Percentiles rank a stretch among this genome's conserved stretches.
Conservation (phyloP, 1,284 basidiomycete genomes). For the Xanthoconium separans region DNA sequence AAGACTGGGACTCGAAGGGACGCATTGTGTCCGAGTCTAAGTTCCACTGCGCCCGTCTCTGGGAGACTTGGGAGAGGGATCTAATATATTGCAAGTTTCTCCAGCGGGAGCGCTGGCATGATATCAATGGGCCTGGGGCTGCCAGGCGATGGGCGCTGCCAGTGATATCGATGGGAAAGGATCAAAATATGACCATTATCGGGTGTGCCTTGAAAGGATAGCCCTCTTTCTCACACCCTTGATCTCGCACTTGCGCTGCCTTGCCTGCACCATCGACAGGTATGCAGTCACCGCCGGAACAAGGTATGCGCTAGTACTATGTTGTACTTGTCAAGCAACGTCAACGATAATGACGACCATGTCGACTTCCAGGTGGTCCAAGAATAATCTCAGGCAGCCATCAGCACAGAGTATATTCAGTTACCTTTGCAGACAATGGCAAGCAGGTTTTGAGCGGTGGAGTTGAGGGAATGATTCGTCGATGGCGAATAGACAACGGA, state of each 20-base stretch:
- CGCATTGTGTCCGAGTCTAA: too few species aligned
- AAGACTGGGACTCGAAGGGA: too few species aligned
- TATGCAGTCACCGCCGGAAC: not conserved
- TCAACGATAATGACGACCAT: not conserved
- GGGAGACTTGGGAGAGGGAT: too few species aligned
- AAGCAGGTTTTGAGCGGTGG: not conserved
- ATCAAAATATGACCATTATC: not conserved
- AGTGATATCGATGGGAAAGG: not conserved
- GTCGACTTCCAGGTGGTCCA: not conserved
- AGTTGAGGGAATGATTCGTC: not conserved
- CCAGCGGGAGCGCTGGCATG: too few species aligned
- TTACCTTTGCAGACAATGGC: constrained; percentile 2
- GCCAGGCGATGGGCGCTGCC: too few species aligned
- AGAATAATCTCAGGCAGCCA: not conserved
- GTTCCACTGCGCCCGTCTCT: too few species aligned
- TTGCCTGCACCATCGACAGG: not conserved
- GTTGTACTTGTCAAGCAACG: too few species aligned
- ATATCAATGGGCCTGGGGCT: too few species aligned
- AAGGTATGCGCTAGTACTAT: not conserved
- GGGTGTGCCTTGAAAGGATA: not conserved
- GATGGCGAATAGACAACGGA: constrained; percentile 6
- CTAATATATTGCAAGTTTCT: too few species aligned
- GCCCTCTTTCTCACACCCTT: not conserved
- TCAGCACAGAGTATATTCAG: not conserved
- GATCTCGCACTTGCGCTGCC: not conserved